Percentiles rank a stretch among this genome's conserved stretches.
Evolutionary conservation across 495 filamentous ascomycete genomes (phyloP).

Genomic region (Mytilinidion resinicola): DNA sequence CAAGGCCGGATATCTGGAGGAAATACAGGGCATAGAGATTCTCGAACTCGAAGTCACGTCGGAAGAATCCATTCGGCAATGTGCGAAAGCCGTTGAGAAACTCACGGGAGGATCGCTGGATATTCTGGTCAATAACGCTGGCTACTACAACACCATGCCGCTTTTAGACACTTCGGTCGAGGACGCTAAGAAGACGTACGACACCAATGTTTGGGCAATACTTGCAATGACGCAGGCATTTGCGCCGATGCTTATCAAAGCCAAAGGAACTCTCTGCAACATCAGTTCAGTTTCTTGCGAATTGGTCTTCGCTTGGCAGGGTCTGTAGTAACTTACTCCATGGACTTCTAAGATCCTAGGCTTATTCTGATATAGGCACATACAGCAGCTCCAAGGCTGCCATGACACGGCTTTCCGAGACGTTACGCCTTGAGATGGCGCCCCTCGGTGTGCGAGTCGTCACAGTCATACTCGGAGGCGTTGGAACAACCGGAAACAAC

Average conservation of each 20-base stretch:
- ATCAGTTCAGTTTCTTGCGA: neutral
- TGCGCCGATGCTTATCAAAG: neutral
- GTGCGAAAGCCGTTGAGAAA: neutral
- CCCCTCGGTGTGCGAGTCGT: slow-evolving; percentile 36
- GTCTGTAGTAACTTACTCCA: too few relatives aligned
- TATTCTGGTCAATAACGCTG: slow-evolving; percentile 1
- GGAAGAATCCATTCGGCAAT: neutral
- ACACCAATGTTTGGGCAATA: neutral
- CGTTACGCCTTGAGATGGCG: slow-evolving; percentile 33
- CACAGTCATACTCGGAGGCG: slow-evolving; percentile 4
- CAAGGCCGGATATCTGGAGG: too few relatives aligned
- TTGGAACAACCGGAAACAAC: too few relatives aligned
- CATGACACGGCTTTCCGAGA: slow-evolving; percentile 27
- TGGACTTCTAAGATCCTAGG: too few relatives aligned
- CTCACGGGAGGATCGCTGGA: neutral
- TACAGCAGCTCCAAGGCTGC: slow-evolving; percentile 32
- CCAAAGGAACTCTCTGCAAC: neutral
- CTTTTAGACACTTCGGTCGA: neutral
- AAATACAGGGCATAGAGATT: neutral
- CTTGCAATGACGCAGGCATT: neutral
- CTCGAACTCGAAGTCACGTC: slow-evolving; percentile 2
- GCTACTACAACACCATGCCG: neutral
- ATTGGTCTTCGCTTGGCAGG: neutral
- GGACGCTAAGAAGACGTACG: neutral
- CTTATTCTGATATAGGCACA: neutral